These are phyloP conservation scores for Paramecium bursaria DNA, from an alignment of 73 alveolate genomes.

Conservation along the genomic window DNA sequence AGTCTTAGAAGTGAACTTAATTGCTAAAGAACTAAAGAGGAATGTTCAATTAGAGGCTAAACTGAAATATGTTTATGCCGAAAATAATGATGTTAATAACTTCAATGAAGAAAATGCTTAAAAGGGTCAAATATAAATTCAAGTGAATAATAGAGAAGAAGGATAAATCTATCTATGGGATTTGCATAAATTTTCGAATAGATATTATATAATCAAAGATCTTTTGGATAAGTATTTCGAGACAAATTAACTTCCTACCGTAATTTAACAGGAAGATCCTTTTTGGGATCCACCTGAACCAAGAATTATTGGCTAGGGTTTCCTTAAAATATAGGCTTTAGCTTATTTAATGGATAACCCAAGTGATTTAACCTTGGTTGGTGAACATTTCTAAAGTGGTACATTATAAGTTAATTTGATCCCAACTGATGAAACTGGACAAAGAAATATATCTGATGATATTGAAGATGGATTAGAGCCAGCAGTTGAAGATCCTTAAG, in stretches of 20 bases:
- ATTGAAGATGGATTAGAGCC: conserved; percentile 68
- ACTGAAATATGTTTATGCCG: conserved; percentile 64
- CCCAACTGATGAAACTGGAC: conserved; percentile 85
- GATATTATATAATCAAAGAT: conserved; percentile 90
- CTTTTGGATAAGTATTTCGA: conserved; percentile 87
- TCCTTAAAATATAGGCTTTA: conserved; percentile 85
- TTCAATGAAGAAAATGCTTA: conserved; percentile 57
- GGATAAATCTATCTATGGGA: conserved; percentile 91
- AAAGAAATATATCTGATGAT: conserved; percentile 78
- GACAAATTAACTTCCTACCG: conserved; percentile 47
- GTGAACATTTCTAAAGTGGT: conserved; percentile 78
- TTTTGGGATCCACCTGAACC: conserved; percentile 93
- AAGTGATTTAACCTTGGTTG: conserved; percentile 80
- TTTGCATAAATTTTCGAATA: conserved; percentile 86
- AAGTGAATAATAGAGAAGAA: conserved; percentile 89
- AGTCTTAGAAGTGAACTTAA: conserved; percentile 78
- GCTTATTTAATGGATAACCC: conserved; percentile 92
- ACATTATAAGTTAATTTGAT: conserved; percentile 77
- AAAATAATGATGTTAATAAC: conserved; percentile 72
- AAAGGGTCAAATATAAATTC: conserved; percentile 66
- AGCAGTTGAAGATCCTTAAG: conserved; percentile 67
- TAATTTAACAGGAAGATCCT: conserved; percentile 86
- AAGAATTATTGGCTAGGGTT: conserved; percentile 86
- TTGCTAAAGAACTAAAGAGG: conserved; percentile 80
- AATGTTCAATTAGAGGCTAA: conserved; percentile 70